Base-by-base conservation (phyloP, 345 rosid species). In the Gossypium rotundifolium region DNA sequence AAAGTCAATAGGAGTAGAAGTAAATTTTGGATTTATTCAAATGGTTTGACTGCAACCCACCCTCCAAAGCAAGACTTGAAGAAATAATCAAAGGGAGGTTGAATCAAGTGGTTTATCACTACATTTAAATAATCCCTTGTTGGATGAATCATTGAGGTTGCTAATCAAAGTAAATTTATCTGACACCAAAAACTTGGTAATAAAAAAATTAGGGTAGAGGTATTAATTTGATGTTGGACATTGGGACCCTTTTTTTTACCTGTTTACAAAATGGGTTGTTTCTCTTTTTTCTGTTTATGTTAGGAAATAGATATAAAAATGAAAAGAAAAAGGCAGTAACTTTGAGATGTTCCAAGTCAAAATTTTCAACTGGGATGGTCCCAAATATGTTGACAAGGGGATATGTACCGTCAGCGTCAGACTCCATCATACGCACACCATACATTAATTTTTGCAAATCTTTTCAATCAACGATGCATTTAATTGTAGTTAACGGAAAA, bases 401-500 rank as follows among this genome's bases (percentile, higher is more conserved):
- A 33, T 33, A 1, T 5, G 57, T 52, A 7, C 7, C 7, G 9
- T 52, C 18, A 46, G 51, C 11, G 3, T 46, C 51, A 46, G 51
- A 0, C 12, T 10, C 51, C 51, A 33, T 1, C 40, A 5, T 5
- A 4, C 40, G 5, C 40, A 5, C 7, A 33, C 40, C 40, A 33
- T 4, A 59, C 18, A 52, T 52, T 52, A 17, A 16, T 33, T 17
- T 52, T 52, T 52, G 57, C 57, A 52, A 52, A 17, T 4, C 7
- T 33, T 33, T 5, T 33, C 7, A 5, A 5, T 4, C 1, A 5
- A 5, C 7, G 0, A 1, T 33, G 0, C 1, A 5, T 33, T 4
- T 33, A 33, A 29, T 33, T 33, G 7, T 1, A 1, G 7, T 33
- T 33, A 33, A 33, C 5, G 1, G 5, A 33, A 0, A 33, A 33